These are phyloP conservation scores for Melanopsichium pennsylvanicum DNA, from an alignment of 1,284 basidiomycete species.

Conservation along the genomic window DNA sequence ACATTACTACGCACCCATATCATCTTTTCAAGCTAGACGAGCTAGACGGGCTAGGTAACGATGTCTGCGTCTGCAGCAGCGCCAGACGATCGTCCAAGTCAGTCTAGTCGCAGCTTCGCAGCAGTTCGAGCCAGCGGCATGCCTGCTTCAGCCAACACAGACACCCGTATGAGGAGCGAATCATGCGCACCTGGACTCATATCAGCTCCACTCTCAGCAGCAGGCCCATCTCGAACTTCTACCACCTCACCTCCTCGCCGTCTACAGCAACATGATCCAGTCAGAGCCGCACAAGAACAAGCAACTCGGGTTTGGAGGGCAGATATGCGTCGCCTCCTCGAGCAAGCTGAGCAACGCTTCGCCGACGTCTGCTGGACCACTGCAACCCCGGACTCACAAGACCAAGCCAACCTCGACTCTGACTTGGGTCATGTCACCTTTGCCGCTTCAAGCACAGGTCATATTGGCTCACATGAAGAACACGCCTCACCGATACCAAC, in stretches of 20 bases:
- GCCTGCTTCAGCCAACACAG: conserved; percentile 1
- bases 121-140: neutral
- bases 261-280: conserved; percentile 14
- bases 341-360: conserved; percentile 48
- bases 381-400: neutral
- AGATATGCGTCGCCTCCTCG: conserved; percentile 47
- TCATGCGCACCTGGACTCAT: neutral
- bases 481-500: conserved; percentile 7
- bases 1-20: no score
- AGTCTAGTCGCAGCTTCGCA: neutral
- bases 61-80: neutral
- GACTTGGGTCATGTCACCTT: conserved; percentile 5
- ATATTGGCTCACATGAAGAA: neutral
- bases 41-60: neutral
- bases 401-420: conserved; percentile 15
- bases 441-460: neutral
- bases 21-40: no score
- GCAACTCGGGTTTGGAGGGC: conserved; percentile 48
- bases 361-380: conserved; percentile 58
- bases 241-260: neutral
- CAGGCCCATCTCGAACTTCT: conserved; percentile 9
- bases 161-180: neutral
- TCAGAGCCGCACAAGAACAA: conserved; percentile 31
- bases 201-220: neutral
- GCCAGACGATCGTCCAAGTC: neutral